A percentile compares a stretch with the other conserved stretches of the same genome.
phyloP scores from a whole-genome alignment of 352 stramenopile species.

The Phytophthora syringae region DNA sequence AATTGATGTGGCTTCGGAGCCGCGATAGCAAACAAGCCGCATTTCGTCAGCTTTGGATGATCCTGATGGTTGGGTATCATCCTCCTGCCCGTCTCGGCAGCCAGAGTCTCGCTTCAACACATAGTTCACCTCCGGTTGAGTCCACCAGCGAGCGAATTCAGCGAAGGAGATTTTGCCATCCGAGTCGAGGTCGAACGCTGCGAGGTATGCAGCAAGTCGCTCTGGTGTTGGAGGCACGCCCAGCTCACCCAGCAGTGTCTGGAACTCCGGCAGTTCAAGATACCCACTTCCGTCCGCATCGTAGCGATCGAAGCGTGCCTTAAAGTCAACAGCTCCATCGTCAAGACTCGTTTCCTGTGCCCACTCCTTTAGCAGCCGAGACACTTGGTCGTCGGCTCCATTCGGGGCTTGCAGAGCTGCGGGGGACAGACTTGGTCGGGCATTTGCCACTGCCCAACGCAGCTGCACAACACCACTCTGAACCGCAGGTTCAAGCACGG shows the following conservation, averaged over 20 bases:
- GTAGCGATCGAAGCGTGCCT: constrained; percentile 76
- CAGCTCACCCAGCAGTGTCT: constrained; percentile 86
- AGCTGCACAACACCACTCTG: constrained; percentile 50
- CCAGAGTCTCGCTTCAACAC: constrained; percentile 79
- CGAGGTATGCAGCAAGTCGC: constrained; percentile 83
- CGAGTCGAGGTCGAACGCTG: constrained; percentile 79
- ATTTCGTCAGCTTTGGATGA: constrained; percentile 44
- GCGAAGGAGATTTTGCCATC: constrained; percentile 88
- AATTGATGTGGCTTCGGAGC: constrained; percentile 45
- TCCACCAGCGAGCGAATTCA: constrained; percentile 93
- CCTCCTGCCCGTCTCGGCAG: constrained; percentile 5
- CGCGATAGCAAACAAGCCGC: constrained; percentile 78
- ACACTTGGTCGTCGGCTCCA: constrained; percentile 61
- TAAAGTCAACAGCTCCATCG: constrained; percentile 74
- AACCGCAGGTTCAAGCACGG: constrained; percentile 38
- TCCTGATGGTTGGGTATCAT: constrained; percentile 7
- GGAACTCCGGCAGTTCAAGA: constrained; percentile 87
- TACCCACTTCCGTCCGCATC: constrained; percentile 74
- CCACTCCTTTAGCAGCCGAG: constrained; percentile 86
- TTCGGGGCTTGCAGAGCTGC: constrained; percentile 56
- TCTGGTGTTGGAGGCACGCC: constrained; percentile 83
- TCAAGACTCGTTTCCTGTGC: constrained; percentile 81
- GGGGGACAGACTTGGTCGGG: constrained; percentile 53
- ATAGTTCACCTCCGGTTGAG: constrained; percentile 75
- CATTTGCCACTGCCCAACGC: constrained; percentile 53